Percentiles rank a stretch among this genome's conserved stretches.
phyloP scores from a whole-genome alignment of 257 asterid genomes.

The Forsythia viridissima region DNA sequence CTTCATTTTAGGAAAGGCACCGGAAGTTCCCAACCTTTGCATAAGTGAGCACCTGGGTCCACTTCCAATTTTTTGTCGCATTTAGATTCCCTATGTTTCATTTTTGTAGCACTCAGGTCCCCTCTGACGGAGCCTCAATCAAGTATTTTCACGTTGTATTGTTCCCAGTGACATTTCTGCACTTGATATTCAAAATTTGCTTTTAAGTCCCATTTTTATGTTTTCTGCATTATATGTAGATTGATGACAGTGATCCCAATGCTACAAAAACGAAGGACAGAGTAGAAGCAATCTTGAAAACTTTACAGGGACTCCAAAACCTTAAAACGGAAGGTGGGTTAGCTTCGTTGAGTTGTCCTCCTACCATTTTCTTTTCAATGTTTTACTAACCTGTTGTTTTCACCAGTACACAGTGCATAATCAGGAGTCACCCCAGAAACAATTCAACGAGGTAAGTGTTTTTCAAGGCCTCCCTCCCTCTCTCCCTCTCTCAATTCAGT shows the following conservation, averaged over 20 bases:
- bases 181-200: neutral
- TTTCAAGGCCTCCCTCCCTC: neutral
- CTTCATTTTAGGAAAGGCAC: neutral
- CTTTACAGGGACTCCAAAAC: neutral
- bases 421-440: slow-evolving; percentile 50
- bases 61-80: neutral
- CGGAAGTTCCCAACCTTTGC: neutral
- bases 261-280: neutral
- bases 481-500: neutral
- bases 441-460: slow-evolving; percentile 55
- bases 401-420: slow-evolving; percentile 69
- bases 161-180: neutral
- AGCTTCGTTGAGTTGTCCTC: neutral
- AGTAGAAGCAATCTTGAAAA: neutral
- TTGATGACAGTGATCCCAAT: neutral
- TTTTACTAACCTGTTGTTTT: slow-evolving; percentile 18
- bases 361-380: neutral
- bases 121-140: neutral
- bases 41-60: neutral
- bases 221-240: slow-evolving; percentile 7
- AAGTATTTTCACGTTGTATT: neutral
- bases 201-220: slow-evolving; percentile 1
- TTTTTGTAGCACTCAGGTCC: neutral
- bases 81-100: neutral
- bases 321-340: slow-evolving; percentile 40